Conservation (phyloP, 2,329 filamentous ascomycete genomes). For the Aspergillus chevalieri region DNA sequence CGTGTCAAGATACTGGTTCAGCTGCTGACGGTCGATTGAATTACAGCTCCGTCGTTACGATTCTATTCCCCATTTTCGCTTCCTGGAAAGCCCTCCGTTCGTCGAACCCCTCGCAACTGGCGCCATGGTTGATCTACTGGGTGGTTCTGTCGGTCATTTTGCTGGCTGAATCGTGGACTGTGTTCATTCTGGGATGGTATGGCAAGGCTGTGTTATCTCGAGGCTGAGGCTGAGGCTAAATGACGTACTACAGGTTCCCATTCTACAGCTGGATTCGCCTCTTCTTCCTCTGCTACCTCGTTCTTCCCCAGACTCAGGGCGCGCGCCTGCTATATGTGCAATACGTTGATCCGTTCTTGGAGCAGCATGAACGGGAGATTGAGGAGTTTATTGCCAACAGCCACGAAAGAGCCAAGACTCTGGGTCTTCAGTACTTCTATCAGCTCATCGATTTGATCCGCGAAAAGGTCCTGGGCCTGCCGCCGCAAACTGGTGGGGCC, state of each 20-base stretch:
- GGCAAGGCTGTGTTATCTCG: constrained; percentile 11
- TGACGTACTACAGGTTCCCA: constrained; percentile 58
- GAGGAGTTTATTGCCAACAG: constrained; percentile 79
- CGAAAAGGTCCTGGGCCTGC: constrained; percentile 72
- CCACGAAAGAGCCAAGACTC: constrained; percentile 70
- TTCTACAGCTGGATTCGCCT: constrained; percentile 92
- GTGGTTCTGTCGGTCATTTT: constrained; percentile 79
- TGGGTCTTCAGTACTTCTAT: constrained; percentile 71
- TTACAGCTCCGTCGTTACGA: constrained; percentile 71
- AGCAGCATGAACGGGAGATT: constrained; percentile 79
- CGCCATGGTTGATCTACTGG: constrained; percentile 99
- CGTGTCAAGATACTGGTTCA: not conserved
- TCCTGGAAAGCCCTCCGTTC: constrained; percentile 97
- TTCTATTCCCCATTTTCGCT: constrained; percentile 91
- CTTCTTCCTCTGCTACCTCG: constrained; percentile 82
- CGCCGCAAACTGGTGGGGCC: constrained; percentile 48
- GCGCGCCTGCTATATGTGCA: constrained; percentile 78
- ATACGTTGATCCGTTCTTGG: constrained; percentile 81
- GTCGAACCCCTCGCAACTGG: constrained; percentile 78
- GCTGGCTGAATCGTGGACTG: constrained; percentile 78
- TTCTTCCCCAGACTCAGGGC: constrained; percentile 95
- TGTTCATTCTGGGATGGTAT: constrained; percentile 78
- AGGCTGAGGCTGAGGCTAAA: not conserved
- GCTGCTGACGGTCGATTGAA: not conserved
- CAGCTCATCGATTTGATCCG: constrained; percentile 65